Conservation (phyloP, 306 rosid species). For the Fragaria ananassa region DNA sequence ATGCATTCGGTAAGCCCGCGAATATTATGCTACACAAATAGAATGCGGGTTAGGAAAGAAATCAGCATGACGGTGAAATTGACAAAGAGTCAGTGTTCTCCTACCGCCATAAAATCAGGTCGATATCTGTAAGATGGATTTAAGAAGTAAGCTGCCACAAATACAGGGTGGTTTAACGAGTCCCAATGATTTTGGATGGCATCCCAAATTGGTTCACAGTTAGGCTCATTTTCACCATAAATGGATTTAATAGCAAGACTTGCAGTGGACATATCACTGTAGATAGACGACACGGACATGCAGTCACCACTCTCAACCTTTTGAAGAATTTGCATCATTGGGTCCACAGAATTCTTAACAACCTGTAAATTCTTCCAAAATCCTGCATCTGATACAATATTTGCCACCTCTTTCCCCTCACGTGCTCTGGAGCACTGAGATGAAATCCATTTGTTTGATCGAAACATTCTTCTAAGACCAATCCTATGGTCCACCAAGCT, state of each 20-base stretch:
- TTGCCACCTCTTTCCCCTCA: slow-evolving; percentile 86
- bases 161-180: slow-evolving; percentile 74
- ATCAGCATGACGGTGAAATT: slow-evolving; percentile 19
- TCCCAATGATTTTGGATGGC: slow-evolving; percentile 78
- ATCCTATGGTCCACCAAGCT: slow-evolving; percentile 73
- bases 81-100: slow-evolving; percentile 29
- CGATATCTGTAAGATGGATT: slow-evolving; percentile 87
- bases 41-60: slow-evolving; percentile 36
- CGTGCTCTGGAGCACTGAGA: slow-evolving; percentile 57
- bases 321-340: slow-evolving; percentile 74
- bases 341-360: slow-evolving; percentile 70
- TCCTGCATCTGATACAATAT: slow-evolving; percentile 51
- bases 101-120: slow-evolving; percentile 76
- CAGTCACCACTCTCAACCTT: slow-evolving; percentile 59
- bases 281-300: slow-evolving; percentile 76
- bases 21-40: slow-evolving; percentile 60
- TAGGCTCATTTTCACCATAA: slow-evolving; percentile 66
- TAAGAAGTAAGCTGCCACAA: slow-evolving; percentile 87
- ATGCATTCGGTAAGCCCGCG: slow-evolving; percentile 91
- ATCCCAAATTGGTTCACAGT: slow-evolving; percentile 83
- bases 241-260: slow-evolving; percentile 68
- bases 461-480: slow-evolving; percentile 68
- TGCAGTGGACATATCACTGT: slow-evolving; percentile 75
- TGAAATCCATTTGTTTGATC: slow-evolving; percentile 81
- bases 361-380: slow-evolving; percentile 88